These are phyloP conservation scores for Eucalyptus pumila DNA, from an alignment of 345 rosid genomes.

Conservation along the genomic window DNA sequence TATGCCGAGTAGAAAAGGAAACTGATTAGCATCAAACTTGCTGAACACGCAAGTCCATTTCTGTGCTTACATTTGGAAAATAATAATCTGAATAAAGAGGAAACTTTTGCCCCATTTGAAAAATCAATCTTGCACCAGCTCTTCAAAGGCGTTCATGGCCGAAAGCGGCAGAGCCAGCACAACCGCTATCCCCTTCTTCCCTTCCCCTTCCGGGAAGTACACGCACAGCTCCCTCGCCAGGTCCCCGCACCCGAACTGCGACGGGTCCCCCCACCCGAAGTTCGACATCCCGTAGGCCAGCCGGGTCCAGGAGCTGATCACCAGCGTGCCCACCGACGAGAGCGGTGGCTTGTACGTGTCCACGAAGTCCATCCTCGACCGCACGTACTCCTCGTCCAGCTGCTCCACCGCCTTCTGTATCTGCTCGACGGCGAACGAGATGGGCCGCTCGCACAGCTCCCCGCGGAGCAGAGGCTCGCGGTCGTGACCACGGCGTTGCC, in stretches of 20 bases:
- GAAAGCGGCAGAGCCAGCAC: constrained; percentile 1
- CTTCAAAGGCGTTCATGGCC: constrained; percentile 3
- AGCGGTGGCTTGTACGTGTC: background rate
- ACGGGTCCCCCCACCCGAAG: constrained; percentile 15
- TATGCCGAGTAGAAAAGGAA: background rate
- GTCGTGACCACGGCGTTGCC: background rate
- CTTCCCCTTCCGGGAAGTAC: background rate
- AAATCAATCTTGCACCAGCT: background rate
- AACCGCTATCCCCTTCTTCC: background rate
- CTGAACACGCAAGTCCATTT: background rate
- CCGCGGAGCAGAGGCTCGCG: background rate
- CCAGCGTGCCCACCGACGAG: background rate
- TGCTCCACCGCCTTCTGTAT: background rate
- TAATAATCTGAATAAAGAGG: background rate
- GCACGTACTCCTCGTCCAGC: background rate
- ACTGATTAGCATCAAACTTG: background rate
- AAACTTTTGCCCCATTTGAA: background rate
- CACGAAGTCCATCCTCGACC: background rate
- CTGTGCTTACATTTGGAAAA: background rate
- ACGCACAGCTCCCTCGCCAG: constrained; percentile 3
- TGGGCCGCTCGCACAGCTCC: background rate
- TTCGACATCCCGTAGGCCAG: background rate
- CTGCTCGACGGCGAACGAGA: background rate
- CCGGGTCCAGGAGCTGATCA: constrained; percentile 10
- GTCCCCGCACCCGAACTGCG: background rate